These are phyloP conservation scores for Delphinella strobiligena DNA, from an alignment of 2,329 filamentous ascomycete genomes.

Conservation along the genomic window DNA sequence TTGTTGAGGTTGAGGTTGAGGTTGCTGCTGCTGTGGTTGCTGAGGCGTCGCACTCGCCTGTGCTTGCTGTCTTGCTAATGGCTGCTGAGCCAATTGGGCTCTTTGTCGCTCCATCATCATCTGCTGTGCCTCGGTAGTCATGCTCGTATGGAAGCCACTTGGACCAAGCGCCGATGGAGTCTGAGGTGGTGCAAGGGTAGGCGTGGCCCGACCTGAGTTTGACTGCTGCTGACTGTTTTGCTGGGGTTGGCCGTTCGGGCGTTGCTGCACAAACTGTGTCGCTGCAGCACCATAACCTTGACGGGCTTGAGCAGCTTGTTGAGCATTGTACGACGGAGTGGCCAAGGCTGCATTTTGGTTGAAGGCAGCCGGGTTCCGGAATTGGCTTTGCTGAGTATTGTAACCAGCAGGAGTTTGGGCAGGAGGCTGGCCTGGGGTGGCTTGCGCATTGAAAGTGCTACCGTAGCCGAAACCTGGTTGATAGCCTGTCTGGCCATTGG, in stretches of 20 bases:
- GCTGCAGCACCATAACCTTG: constrained; percentile 3
- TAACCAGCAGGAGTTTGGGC: neutral
- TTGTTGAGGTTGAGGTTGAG: neutral
- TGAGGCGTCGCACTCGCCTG: constrained; percentile 1
- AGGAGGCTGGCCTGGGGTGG: neutral
- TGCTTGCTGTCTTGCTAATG: constrained; percentile 10
- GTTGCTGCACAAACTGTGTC: neutral
- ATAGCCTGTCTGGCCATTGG: constrained; percentile 9
- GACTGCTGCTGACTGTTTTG: constrained; percentile 12
- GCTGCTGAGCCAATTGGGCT: constrained; percentile 23
- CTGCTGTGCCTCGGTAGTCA: constrained; percentile 23
- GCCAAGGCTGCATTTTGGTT: neutral
- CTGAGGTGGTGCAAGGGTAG: constrained; percentile 17
- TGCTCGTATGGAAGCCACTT: constrained; percentile 17
- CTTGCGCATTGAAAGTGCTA: constrained; percentile 14
- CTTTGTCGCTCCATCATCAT: constrained; percentile 25
- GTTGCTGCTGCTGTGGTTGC: neutral
- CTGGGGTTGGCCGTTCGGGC: neutral
- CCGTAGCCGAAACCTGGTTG: constrained; percentile 8
- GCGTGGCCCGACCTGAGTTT: constrained; percentile 17
- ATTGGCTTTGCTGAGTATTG: neutral
- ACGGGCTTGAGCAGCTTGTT: constrained; percentile 1
- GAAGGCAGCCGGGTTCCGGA: neutral
- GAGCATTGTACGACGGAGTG: neutral
- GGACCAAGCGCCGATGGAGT: constrained; percentile 16